These are phyloP conservation scores for Primulina eburnea DNA, from an alignment of 257 asterid genomes.

Conservation along the genomic window DNA sequence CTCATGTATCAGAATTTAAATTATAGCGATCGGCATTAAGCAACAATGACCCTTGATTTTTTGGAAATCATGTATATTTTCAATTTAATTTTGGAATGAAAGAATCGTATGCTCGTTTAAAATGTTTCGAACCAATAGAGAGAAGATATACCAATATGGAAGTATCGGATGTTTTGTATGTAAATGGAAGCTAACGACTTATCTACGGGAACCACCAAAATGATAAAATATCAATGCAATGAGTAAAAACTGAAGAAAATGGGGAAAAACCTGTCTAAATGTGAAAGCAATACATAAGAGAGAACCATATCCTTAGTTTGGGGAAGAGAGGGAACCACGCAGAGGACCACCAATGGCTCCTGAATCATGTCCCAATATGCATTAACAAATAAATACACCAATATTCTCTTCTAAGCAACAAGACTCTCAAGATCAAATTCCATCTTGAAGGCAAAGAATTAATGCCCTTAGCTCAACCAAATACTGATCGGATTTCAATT, in stretches of 20 bases:
- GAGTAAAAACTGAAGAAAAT: no score
- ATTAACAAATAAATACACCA: conserved; percentile 21
- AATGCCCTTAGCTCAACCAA: conserved; percentile 48
- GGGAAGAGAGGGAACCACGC: no score
- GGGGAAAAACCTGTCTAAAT: no score
- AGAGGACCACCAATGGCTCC: conserved; percentile 29
- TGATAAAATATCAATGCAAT: conserved; percentile 9
- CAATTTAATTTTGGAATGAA: no score
- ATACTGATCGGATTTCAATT: background rate
- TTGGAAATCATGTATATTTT: no score
- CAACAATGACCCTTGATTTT: no score
- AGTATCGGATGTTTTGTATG: conserved; percentile 28
- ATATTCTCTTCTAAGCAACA: conserved; percentile 46
- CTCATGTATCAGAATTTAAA: no score
- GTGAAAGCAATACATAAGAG: no score
- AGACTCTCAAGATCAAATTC: conserved; percentile 29
- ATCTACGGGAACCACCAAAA: conserved; percentile 26
- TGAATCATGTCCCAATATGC: conserved; percentile 30
- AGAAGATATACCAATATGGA: conserved; percentile 29
- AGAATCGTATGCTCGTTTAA: conserved; percentile 38
- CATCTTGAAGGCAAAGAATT: conserved; percentile 43
- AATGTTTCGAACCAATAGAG: conserved; percentile 31
- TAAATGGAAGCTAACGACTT: conserved; percentile 29
- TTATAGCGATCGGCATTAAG: no score
- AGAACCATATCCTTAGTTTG: no score